phyloP scores from a whole-genome alignment of 371 early-diverging fungal species.

The Lichtheimia corymbifera region DNA sequence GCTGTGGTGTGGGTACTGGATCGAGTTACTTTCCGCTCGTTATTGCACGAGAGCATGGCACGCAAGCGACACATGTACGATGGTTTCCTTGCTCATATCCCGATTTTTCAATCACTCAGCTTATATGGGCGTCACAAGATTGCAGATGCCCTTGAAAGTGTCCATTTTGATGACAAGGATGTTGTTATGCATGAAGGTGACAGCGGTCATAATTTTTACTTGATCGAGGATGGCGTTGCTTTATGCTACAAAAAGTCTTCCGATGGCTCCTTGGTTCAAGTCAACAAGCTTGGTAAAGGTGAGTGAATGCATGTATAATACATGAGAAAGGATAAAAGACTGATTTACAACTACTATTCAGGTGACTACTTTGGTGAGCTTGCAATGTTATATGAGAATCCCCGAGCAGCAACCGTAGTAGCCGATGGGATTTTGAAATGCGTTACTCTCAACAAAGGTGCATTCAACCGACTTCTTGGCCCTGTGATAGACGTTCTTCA shows the following conservation, averaged over 20 bases:
- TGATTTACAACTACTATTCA: no score
- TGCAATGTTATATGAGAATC: constrained; percentile 88
- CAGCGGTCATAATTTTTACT: constrained; percentile 55
- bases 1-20: constrained; percentile 81
- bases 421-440: constrained; percentile 88
- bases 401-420: constrained; percentile 87
- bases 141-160: constrained; percentile 76
- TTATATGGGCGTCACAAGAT: constrained; percentile 76
- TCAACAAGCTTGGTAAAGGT: constrained; percentile 65
- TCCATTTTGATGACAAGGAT: constrained; percentile 65
- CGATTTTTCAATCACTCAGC: constrained; percentile 66
- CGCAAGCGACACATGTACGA: constrained; percentile 80
- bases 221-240: constrained; percentile 91
- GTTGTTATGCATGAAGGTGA: constrained; percentile 75
- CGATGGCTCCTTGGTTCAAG: constrained; percentile 87
- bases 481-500: constrained; percentile 90
- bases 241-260: constrained; percentile 59
- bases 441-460: constrained; percentile 86
- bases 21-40: constrained; percentile 77
- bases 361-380: constrained; percentile 60
- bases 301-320: not conserved
- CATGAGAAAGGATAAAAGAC: not conserved
- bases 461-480: constrained; percentile 91
- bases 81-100: constrained; percentile 70
- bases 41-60: constrained; percentile 73